Percentiles rank a stretch among this genome's conserved stretches.
Evolutionary conservation across 2,329 filamentous ascomycete genomes (phyloP).

Genomic region (Botrytis galanthina): DNA sequence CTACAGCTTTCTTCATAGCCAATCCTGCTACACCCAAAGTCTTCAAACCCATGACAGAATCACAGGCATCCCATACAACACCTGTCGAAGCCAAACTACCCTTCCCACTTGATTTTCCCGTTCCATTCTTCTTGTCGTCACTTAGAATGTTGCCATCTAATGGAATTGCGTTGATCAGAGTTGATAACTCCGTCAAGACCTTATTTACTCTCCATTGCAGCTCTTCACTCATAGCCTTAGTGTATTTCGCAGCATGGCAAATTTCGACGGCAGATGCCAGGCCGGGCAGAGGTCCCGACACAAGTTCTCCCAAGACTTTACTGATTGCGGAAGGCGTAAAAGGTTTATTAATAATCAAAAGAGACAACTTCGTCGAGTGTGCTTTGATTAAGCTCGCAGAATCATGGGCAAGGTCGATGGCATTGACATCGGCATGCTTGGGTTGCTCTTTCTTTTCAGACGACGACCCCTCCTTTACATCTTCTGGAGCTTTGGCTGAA

Average conservation of each 20-base stretch:
- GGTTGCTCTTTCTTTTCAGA: constrained; percentile 8
- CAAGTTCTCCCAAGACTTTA: constrained; percentile 70
- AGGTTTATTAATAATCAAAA: constrained; percentile 81
- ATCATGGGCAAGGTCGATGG: constrained; percentile 68
- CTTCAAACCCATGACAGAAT: constrained; percentile 64
- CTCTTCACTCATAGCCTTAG: constrained; percentile 61
- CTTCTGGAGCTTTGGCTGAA: constrained; percentile 12
- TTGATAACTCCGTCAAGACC: constrained; percentile 60
- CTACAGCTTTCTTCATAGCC: constrained; percentile 67
- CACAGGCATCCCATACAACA: constrained; percentile 80
- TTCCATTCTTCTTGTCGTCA: constrained; percentile 48
- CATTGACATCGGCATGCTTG: constrained; percentile 43
- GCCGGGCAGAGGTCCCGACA: constrained; percentile 69
- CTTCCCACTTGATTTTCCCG: constrained; percentile 42
- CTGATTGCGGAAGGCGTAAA: constrained; percentile 76
- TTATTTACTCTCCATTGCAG: constrained; percentile 57
- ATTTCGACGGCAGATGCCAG: constrained; percentile 69
- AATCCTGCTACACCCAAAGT: constrained; percentile 67
- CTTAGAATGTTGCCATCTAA: constrained; percentile 54
- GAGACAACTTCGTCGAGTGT: constrained; percentile 82
- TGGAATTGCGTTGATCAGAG: constrained; percentile 60
- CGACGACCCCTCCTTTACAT: constrained; percentile 16
- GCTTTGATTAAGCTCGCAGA: constrained; percentile 72
- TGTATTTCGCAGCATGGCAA: constrained; percentile 61
- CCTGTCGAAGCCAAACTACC: constrained; percentile 67